Conservation (phyloP, 1,284 basidiomycete genomes). For the Lentinula novae-zelandiae region DNA sequence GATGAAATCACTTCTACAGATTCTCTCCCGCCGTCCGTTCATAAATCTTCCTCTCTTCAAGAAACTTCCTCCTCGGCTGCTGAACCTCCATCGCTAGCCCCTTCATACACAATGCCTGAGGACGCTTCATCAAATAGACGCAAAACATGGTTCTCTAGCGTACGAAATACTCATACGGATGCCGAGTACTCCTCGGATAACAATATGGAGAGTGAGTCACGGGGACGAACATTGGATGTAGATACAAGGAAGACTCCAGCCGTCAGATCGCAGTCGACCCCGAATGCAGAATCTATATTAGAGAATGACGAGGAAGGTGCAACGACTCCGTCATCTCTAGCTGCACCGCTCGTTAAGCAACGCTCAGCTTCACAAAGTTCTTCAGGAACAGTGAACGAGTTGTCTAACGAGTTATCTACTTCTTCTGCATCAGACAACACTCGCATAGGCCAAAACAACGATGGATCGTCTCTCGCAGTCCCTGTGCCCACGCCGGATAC, state of each 20-base stretch:
- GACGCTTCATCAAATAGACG: constrained; percentile 19
- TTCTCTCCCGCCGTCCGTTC: neutral
- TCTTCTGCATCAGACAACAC: neutral
- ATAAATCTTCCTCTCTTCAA: neutral
- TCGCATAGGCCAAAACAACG: neutral
- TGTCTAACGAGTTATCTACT: constrained; percentile 7
- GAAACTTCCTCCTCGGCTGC: constrained; percentile 2
- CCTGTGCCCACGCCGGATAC: constrained; percentile 6
- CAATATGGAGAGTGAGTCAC: constrained; percentile 21
- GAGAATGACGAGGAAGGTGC: constrained; percentile 16
- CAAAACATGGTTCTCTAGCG: constrained; percentile 37
- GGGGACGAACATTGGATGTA: constrained; percentile 28
- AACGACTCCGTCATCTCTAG: neutral
- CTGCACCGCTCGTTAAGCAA: neutral
- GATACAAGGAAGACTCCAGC: constrained; percentile 27
- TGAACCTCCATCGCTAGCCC: neutral
- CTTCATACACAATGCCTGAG: constrained; percentile 8
- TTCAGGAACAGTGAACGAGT: neutral
- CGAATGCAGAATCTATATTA: constrained; percentile 22
- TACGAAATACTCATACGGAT: constrained; percentile 22
- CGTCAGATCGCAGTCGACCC: constrained; percentile 33
- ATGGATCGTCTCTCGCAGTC: neutral
- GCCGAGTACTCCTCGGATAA: constrained; percentile 12
- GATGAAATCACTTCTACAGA: neutral
- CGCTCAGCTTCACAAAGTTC: constrained; percentile 1